A percentile compares a stretch with the other conserved stretches of the same genome.
These are phyloP conservation scores for Leishmania major DNA, from an alignment of 208 protist species.

Conservation along the genomic window DNA sequence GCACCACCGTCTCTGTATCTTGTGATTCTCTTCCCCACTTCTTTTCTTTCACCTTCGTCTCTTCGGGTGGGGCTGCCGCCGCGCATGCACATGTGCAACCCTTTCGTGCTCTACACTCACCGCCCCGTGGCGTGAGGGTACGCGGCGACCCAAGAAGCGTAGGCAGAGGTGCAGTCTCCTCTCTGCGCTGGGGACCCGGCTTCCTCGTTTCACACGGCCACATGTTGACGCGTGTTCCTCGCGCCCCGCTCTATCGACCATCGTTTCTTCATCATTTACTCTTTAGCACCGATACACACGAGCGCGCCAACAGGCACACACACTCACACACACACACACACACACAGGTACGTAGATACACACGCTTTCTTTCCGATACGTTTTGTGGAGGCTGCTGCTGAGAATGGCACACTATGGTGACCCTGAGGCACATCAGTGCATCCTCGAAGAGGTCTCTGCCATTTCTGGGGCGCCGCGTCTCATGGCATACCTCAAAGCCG, in stretches of 20 bases:
- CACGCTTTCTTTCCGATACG: not conserved
- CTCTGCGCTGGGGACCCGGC: not conserved
- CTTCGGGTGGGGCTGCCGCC: not conserved
- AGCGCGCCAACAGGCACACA: not conserved
- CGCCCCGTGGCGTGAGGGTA: not conserved
- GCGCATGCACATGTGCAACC: not conserved
- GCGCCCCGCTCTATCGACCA: not conserved
- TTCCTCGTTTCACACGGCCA: not conserved
- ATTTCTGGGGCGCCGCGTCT: constrained; percentile 13
- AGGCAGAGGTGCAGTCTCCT: not conserved
- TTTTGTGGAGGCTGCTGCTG: not conserved
- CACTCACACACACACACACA: not conserved
- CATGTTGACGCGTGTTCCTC: not conserved
- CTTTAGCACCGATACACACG: not conserved
- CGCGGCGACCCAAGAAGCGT: not conserved
- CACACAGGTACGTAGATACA: not conserved
- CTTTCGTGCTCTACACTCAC: not conserved
- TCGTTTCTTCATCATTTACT: not conserved
- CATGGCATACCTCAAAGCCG: constrained; percentile 31
- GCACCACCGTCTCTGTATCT: not conserved
- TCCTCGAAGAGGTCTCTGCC: constrained; percentile 35
- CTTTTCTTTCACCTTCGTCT: not conserved
- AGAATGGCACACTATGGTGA: constrained; percentile 45
- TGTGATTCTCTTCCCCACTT: not conserved
- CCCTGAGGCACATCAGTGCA: constrained; percentile 35